These are phyloP conservation scores for Yarrowia phangngaensis DNA, from an alignment of 805 yeast species.

Conservation along the genomic window DNA sequence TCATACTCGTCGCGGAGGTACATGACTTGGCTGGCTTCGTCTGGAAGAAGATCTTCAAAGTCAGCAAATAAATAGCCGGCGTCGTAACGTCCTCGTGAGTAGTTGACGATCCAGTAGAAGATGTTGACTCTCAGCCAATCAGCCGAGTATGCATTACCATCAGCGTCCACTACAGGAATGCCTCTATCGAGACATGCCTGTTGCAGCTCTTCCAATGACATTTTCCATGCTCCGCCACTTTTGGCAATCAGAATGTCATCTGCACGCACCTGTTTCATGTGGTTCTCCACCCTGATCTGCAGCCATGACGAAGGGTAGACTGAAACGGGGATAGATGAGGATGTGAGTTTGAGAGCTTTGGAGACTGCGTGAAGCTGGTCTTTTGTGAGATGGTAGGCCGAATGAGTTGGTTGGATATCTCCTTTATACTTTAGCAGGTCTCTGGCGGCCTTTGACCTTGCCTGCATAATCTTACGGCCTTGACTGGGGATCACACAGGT, in stretches of 20 bases:
- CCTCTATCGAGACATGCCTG: conserved; percentile 52
- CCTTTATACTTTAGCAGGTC: conserved; percentile 2
- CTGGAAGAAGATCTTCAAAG: conserved; percentile 8
- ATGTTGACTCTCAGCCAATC: conserved; percentile 28
- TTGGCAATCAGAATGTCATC: conserved; percentile 48
- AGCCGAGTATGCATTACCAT: neutral
- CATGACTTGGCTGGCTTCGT: conserved; percentile 21
- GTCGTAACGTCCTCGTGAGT: conserved; percentile 30
- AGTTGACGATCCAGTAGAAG: conserved; percentile 31
- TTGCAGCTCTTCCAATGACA: conserved; percentile 47
- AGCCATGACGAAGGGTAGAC: conserved; percentile 43
- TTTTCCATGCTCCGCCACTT: conserved; percentile 48
- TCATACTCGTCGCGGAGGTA: conserved; percentile 19
- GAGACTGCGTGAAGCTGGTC: conserved; percentile 30
- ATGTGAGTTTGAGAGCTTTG: conserved; percentile 31
- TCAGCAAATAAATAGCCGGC: conserved; percentile 31
- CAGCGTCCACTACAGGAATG: conserved; percentile 33
- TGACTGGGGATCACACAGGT: conserved; percentile 56
- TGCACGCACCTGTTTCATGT: conserved; percentile 48
- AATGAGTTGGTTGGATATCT: conserved; percentile 19
- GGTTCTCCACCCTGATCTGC: conserved; percentile 42
- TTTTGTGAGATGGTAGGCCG: conserved; percentile 29
- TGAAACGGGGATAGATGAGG: conserved; percentile 30
- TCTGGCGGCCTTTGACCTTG: neutral
- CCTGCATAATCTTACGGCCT: conserved; percentile 13